Evolutionary conservation across 495 filamentous ascomycete genomes (phyloP).

Genomic region (Aspergillus sclerotiicarbonarius): DNA sequence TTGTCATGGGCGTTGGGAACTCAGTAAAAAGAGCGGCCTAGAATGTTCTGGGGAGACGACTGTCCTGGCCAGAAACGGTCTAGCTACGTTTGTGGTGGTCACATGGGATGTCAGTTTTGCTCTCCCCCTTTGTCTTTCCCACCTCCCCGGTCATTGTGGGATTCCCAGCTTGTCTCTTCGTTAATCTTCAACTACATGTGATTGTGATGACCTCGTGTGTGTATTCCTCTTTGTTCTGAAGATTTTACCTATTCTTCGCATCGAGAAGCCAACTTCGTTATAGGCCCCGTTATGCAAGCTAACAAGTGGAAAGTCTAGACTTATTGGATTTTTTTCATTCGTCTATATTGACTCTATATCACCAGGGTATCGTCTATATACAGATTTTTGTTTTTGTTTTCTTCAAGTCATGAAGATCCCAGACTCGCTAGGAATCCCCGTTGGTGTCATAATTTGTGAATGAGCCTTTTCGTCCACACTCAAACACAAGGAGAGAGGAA

Average conservation of each 20-base stretch:
- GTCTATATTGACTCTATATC: not conserved
- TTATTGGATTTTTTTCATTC: not conserved
- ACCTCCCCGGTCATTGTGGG: not conserved
- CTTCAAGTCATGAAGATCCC: not conserved
- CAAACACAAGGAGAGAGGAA: not conserved
- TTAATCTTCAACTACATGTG: not conserved
- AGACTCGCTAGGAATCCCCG: not conserved
- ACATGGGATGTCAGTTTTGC: not conserved
- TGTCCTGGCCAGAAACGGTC: not conserved
- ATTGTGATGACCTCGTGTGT: no score
- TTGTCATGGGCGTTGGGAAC: not conserved
- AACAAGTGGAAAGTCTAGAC: not conserved
- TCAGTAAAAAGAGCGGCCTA: not conserved
- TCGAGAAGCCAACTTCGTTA: no score
- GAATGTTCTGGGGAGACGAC: not conserved
- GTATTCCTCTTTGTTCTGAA: no score
- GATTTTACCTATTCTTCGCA: no score
- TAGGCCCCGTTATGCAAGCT: not conserved
- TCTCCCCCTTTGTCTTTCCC: not conserved
- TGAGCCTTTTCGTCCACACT: not conserved
- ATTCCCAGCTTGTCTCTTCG: not conserved
- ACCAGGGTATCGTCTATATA: constrained; percentile 5
- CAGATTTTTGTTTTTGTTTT: not conserved
- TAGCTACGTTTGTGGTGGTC: not conserved
- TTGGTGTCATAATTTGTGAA: not conserved